Base-by-base conservation (phyloP, 169 alveolate genomes). In the Plasmodium inui region DNA sequence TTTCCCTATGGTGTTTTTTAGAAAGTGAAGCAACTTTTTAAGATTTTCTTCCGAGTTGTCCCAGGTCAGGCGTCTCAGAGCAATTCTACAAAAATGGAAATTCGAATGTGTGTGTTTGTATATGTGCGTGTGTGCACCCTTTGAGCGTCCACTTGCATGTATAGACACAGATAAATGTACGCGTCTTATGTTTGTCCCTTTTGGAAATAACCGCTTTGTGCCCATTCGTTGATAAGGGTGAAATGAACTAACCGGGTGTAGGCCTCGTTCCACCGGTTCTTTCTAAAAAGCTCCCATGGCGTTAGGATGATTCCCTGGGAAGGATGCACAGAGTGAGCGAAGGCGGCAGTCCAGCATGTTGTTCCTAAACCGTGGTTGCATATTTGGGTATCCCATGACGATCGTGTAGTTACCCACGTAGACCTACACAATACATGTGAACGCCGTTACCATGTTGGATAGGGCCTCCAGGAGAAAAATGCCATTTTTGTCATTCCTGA, bases 401-500 rank as follows among this genome's bases (percentile, higher is more conserved):
- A n/a, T 57, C 19, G 71, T 82, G 72, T 57, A 55, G 61, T 61
- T 61, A 22, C 30, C 32, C 41, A 37, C 14, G 44, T 70, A 72
- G 34, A 61, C n/a, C 26, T 46, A 50, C 61, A 9, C 17, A 46
- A 46, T 12, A 50, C 61, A 32, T 74, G 19, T 73, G 9, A 5
- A 2, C 3, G 30, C 7, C 2, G n/a, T 67, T 39, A 94, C 95
- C 44, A 92, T 92, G 61, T 95, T 92, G 39, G 95, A 92, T 78
- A 92, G 95, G 55, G 98, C 96, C 91, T 98, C 98, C 30, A 98
- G 96, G 22, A 97, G 55, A 26, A 92, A 96, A 37, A 97, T 72
- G 74, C 94, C 81, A 12, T 93, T 95, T 57, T 92, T 94, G 17
- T 92, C 80, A 67, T 86, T 95, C 79, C 97, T 82, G 30, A 98